Base-by-base conservation (phyloP, 2,329 filamentous ascomycete genomes). In the Fusarium brevicatenulatum region DNA sequence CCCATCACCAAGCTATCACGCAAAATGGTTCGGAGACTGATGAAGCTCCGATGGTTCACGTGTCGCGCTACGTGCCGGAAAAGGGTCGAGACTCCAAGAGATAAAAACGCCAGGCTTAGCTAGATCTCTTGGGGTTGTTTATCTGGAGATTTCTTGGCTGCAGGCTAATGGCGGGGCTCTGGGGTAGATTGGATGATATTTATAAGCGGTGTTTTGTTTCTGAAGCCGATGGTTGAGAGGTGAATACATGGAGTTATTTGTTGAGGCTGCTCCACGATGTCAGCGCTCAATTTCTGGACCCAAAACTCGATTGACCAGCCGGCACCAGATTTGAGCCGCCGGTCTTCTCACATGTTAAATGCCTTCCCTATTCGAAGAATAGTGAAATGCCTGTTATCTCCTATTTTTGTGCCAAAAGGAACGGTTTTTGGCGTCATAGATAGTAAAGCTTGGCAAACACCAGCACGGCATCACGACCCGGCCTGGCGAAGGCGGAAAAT, bases 31-130 rank as follows among this genome's bases (percentile, higher is more conserved):
- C 70, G 70, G 70, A 34, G 3, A 10, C 32, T 73, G 52, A 73
- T 63, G 15, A 68, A 71, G 53, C 50, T 50, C 70, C 70, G 70
- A 68, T 32, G 18, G 47, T 40, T 47, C 60, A 70, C 44, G 60
- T 62, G 70, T 40, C 9, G 42, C 37, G 36, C 63, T 62, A 54
- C 54, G 30, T 40, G 30, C 34, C 23, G 7, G n/a, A 21, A 36
- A 36, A 59, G 18, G 28, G 53, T 60, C 63, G 28, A 42, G 64
- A 53, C 63, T 65, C 28, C 4, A 18, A 25, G 12, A 52, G 9
- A 12, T 42, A 46, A 40, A 40, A 65, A 47, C 36, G 34, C 39
- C 44, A 59, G 23, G 36, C 30, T 50, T 59, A n/a, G 50, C n/a
- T 36, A 66, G 44, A 66, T 66, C 37, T 23, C 52, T n/a, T 13